Evolutionary conservation across 257 asterid species (phyloP).

Genomic region (Misopates orontium): DNA sequence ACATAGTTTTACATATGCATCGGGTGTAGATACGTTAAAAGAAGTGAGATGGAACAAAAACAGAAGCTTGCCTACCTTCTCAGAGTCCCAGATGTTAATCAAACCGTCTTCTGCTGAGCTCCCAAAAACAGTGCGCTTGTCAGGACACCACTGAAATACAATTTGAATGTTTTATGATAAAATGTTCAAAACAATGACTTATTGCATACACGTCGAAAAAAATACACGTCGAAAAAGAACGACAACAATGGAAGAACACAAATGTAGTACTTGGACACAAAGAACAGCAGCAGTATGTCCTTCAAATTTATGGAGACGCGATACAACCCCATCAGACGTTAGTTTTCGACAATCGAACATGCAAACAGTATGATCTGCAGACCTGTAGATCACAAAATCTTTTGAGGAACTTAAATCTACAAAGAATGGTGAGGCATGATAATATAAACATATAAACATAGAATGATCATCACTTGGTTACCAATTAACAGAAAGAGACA

Average conservation of each 20-base stretch:
- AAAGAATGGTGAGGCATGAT: too few species aligned
- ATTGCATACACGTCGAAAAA: slow-evolving; percentile 19
- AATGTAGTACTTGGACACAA: slow-evolving; percentile 79
- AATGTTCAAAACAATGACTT: too few species aligned
- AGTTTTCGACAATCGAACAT: slow-evolving; percentile 95
- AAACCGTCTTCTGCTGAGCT: slow-evolving; percentile 97
- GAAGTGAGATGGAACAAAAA: not conserved
- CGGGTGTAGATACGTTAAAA: too few species aligned
- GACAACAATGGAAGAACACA: slow-evolving; percentile 18
- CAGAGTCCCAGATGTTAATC: slow-evolving; percentile 89
- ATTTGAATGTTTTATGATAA: too few species aligned
- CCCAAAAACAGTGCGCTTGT: slow-evolving; percentile 85
- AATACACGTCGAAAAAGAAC: slow-evolving; percentile 3
- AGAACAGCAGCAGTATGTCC: slow-evolving; percentile 92
- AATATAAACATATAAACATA: too few species aligned
- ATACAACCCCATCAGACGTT: slow-evolving; percentile 67
- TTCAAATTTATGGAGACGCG: slow-evolving; percentile 72
- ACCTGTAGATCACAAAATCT: too few species aligned
- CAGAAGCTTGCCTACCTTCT: slow-evolving; percentile 52
- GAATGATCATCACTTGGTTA: slow-evolving; percentile 16
- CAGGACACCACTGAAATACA: slow-evolving; percentile 96
- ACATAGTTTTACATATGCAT: too few species aligned
- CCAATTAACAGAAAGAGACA: not conserved
- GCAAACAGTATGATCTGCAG: slow-evolving; percentile 88
- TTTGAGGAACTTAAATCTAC: too few species aligned